phyloP scores from a whole-genome alignment of 2,329 filamentous ascomycete species.

The Proliferodiscus dingleyae region DNA sequence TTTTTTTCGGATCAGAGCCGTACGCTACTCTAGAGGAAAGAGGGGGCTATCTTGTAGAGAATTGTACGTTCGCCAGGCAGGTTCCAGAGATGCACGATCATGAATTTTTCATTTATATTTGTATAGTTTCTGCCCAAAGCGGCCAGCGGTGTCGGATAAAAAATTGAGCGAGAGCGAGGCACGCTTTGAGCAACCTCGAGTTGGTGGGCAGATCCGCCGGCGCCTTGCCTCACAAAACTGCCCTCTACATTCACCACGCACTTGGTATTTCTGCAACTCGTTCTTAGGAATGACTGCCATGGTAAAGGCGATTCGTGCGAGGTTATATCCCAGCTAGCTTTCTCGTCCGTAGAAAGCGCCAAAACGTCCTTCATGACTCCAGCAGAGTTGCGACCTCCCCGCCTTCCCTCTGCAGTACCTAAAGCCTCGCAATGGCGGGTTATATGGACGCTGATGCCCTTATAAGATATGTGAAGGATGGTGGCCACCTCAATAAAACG shows the following conservation, averaged over 20 bases:
- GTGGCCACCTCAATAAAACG: constrained; percentile 27
- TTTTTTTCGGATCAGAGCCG: constrained; percentile 12
- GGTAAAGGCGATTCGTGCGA: not conserved
- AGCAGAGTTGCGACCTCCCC: constrained; percentile 1
- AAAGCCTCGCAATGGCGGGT: constrained; percentile 28
- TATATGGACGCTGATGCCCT: constrained; percentile 28
- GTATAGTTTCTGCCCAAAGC: too few species aligned
- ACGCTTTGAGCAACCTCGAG: not conserved
- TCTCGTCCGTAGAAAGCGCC: not conserved
- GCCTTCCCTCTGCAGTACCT: not conserved
- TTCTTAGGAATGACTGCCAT: not conserved
- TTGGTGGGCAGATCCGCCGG: not conserved
- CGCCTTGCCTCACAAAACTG: not conserved
- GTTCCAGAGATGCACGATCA: too few species aligned
- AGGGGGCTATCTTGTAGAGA: not conserved
- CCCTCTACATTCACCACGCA: not conserved
- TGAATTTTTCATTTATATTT: too few species aligned
- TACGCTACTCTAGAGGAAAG: not conserved
- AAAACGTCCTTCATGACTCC: constrained; percentile 11
- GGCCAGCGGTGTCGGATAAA: too few species aligned
- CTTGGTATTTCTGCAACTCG: not conserved
- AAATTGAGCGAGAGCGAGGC: not conserved
- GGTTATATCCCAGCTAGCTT: not conserved
- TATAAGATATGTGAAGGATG: constrained; percentile 23
- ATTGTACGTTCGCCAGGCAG: too few species aligned